Conservation (phyloP, 176 grass and related monocot species). For the Pharus latifolius region DNA sequence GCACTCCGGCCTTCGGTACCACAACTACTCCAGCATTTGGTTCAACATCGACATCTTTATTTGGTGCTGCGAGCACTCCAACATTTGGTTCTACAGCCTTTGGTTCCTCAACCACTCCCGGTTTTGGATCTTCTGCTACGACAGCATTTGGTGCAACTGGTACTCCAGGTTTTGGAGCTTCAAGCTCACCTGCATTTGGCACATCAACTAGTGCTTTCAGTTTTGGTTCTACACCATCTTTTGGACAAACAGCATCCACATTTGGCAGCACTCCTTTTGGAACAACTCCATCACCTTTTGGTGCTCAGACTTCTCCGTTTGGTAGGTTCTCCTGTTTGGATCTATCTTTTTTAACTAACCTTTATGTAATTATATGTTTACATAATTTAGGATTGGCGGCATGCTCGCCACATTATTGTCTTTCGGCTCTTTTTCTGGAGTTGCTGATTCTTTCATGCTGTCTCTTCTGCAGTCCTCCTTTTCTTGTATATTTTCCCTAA, state of each 20-base stretch:
- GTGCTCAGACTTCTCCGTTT: conserved; percentile 57
- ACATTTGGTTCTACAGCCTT: conserved; percentile 55
- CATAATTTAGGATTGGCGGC: conserved; percentile 8
- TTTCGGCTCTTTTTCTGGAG: conserved; percentile 5
- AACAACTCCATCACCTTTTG: conserved; percentile 60
- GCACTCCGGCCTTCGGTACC: conserved; percentile 41
- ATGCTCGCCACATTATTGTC: background rate
- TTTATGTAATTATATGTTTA: background rate
- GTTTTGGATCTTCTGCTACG: conserved; percentile 51
- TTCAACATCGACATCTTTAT: conserved; percentile 51
- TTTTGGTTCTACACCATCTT: conserved; percentile 70
- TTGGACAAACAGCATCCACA: conserved; percentile 52
- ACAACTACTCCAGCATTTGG: conserved; percentile 48
- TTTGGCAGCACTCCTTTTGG: conserved; percentile 69
- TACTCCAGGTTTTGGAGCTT: conserved; percentile 49
- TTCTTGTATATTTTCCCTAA: background rate
- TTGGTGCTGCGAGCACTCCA: conserved; percentile 46
- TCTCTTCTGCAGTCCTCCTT: background rate
- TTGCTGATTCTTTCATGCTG: background rate
- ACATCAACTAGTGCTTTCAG: conserved; percentile 43
- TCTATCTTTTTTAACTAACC: conserved; percentile 5
- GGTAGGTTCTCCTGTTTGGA: conserved; percentile 39
- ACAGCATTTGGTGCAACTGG: conserved; percentile 52
- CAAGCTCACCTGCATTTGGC: conserved; percentile 61
- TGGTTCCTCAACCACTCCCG: conserved; percentile 48